Percentiles rank a stretch among this genome's conserved stretches.
Conservation (phyloP, 139 green algal genomes). For the Microglena sp. region DNA sequence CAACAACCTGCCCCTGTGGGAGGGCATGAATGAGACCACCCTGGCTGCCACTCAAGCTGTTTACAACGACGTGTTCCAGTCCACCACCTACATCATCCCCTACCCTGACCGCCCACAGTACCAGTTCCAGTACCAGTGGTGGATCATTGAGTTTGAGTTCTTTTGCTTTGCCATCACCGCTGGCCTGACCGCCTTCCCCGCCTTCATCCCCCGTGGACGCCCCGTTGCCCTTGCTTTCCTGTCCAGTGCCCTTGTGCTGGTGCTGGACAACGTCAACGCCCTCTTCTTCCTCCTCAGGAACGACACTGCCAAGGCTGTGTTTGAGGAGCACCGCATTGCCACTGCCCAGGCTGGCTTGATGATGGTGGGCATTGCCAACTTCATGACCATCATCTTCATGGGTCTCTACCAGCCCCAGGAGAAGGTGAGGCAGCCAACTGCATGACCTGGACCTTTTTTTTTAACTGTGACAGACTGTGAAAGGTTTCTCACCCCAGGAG, state of each 20-base stretch:
- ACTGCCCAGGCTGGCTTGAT: conserved; percentile 15
- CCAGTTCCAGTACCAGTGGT: conserved; percentile 28
- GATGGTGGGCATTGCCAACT: conserved; percentile 18
- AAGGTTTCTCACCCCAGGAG: no score
- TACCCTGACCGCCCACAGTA: conserved; percentile 16
- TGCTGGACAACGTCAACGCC: conserved; percentile 24
- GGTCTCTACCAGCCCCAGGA: no score
- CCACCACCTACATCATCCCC: conserved; percentile 17
- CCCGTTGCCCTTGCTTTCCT: conserved; percentile 19
- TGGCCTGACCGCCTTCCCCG: conserved; percentile 11
- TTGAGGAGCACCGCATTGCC: conserved; percentile 7
- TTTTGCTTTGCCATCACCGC: conserved; percentile 14
- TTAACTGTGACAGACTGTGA: no score
- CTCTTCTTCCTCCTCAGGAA: conserved; percentile 16
- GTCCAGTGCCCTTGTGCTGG: conserved; percentile 10
- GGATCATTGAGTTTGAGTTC: conserved; percentile 24
- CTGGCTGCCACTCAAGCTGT: neutral
- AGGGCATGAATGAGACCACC: neutral
- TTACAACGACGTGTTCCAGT: conserved; percentile 15
- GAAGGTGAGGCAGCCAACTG: no score
- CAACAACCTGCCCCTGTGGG: conserved; percentile 8
- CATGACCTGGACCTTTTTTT: no score
- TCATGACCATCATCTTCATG: conserved; percentile 25
- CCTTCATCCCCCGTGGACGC: conserved; percentile 11
- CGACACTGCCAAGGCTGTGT: conserved; percentile 9